These are phyloP conservation scores for Flaveria sonorensis DNA, from an alignment of 129 eudicot genomes.

Conservation along the genomic window DNA sequence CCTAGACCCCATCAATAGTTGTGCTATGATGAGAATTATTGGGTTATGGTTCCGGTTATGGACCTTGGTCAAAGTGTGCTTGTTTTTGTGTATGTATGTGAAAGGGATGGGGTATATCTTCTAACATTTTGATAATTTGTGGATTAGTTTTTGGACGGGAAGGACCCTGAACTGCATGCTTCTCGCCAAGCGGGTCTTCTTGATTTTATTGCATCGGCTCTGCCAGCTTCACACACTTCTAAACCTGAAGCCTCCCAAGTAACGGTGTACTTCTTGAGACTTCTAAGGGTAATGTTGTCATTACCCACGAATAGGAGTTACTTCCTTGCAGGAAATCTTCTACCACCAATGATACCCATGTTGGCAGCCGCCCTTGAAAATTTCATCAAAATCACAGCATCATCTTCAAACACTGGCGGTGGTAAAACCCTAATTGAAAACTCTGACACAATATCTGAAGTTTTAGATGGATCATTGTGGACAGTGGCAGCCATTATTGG, in stretches of 20 bases:
- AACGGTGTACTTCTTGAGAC: constrained; percentile 78
- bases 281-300: constrained; percentile 66
- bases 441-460: constrained; percentile 74
- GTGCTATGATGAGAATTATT: too few relatives aligned
- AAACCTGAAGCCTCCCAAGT: constrained; percentile 98
- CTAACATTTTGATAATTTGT: constrained; percentile 22
- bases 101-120: not conserved
- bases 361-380: constrained; percentile 88
- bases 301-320: constrained; percentile 69
- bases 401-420: constrained; percentile 46
- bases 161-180: constrained; percentile 87
- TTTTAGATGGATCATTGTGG: constrained; percentile 80
- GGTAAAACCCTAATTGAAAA: constrained; percentile 57
- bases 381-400: constrained; percentile 85
- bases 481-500: constrained; percentile 73
- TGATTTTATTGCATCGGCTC: constrained; percentile 91
- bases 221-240: constrained; percentile 94
- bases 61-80: not conserved
- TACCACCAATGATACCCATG: constrained; percentile 93
- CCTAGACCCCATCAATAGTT: too few relatives aligned
- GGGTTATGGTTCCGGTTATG: too few relatives aligned
- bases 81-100: not conserved
- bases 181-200: constrained; percentile 94
- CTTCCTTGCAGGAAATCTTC: constrained; percentile 82
- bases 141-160: constrained; percentile 82